Conservation (phyloP, 192 early-diverging fungal genomes). For the Globomyces pollinis-pini region DNA sequence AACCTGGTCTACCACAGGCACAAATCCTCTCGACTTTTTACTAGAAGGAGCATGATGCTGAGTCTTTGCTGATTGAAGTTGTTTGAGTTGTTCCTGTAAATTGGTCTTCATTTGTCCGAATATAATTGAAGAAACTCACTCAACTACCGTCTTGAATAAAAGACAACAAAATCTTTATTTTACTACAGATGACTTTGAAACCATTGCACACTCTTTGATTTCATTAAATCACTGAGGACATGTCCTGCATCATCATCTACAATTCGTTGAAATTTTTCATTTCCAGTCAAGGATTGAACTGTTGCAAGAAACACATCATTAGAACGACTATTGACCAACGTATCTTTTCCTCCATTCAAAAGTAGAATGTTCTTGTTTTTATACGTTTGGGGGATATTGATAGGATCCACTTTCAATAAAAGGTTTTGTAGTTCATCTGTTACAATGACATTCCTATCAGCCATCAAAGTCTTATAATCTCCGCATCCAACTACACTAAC, state of each 20-base stretch:
- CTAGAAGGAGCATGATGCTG: too few relatives aligned
- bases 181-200: neutral
- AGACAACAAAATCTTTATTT: too few relatives aligned
- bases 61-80: too few relatives aligned
- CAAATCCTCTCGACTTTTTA: too few relatives aligned
- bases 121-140: too few relatives aligned
- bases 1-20: too few relatives aligned
- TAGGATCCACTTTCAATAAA: neutral
- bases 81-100: too few relatives aligned
- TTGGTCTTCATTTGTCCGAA: too few relatives aligned
- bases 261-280: neutral
- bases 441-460: constrained; percentile 1
- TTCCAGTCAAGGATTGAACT: neutral
- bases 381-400: neutral
- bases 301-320: neutral
- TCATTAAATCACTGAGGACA: neutral
- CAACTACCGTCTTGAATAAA: too few relatives aligned
- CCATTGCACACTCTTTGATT: neutral
- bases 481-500: constrained; percentile 26
- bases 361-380: neutral
- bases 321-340: neutral
- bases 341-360: neutral
- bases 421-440: neutral
- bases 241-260: neutral
- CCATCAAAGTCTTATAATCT: constrained; percentile 27